phyloP scores from a whole-genome alignment of 2,329 filamentous ascomycete genomes.

The Venturia effusa region DNA sequence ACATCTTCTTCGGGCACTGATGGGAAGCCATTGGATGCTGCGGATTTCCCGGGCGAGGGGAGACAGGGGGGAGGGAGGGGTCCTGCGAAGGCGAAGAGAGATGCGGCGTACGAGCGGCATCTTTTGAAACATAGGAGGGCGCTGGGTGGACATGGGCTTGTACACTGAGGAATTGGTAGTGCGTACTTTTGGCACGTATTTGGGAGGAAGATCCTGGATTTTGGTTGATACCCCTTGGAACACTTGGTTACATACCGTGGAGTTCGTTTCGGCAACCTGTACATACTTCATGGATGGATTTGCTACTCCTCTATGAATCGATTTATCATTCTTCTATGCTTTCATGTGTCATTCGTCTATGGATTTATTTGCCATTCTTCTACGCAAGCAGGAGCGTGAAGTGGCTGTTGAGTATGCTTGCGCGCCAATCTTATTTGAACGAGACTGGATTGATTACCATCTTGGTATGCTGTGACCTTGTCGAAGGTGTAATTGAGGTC shows the following conservation, averaged over 20 bases:
- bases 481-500: not conserved
- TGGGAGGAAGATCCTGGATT: not conserved
- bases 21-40: not conserved
- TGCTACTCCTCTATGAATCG: not conserved
- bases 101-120: not conserved
- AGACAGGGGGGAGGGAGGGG: not conserved
- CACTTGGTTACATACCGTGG: not conserved
- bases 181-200: not conserved
- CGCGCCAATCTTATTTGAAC: not conserved
- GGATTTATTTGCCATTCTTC: not conserved
- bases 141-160: not conserved
- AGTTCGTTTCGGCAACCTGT: not conserved
- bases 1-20: not conserved
- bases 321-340: not conserved
- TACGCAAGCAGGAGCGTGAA: too few relatives aligned
- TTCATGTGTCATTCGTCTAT: too few relatives aligned
- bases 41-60: not conserved
- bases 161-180: not conserved
- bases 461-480: too few relatives aligned
- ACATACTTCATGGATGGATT: not conserved
- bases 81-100: not conserved
- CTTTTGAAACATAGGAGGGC: constrained; percentile 3
- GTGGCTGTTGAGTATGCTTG: not conserved
- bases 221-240: not conserved
- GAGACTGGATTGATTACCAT: too few relatives aligned